A percentile compares a stretch with the other conserved stretches of the same genome.
phyloP scores from a whole-genome alignment of 371 early-diverging fungal genomes.

The Batkoa obscura region DNA sequence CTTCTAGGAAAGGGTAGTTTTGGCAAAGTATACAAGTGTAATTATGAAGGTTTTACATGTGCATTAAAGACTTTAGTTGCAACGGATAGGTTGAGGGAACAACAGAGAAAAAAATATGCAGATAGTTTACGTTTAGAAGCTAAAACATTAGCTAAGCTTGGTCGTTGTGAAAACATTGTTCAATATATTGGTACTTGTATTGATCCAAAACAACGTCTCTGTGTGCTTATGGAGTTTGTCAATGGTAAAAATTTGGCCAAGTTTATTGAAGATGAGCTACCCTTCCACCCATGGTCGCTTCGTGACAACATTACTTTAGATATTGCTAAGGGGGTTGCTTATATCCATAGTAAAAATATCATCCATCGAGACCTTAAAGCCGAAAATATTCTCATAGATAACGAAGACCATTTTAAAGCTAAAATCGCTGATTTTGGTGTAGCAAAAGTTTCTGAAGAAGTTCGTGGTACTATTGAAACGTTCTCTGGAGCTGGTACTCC shows the following conservation, averaged over 20 bases:
- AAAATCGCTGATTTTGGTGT: slow-evolving; percentile 82
- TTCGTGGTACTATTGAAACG: slow-evolving; percentile 5
- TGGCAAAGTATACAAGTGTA: slow-evolving; percentile 4
- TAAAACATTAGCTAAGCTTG: slow-evolving; percentile 1
- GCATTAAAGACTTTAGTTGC: slow-evolving; percentile 3
- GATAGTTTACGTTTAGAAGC: slow-evolving; percentile 3
- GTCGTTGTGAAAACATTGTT: slow-evolving; percentile 2
- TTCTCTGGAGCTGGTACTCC: slow-evolving; percentile 4
- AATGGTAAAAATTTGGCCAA: slow-evolving; percentile 4
- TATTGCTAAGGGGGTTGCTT: slow-evolving; percentile 61
- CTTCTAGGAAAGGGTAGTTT: slow-evolving; percentile 3
- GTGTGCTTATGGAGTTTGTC: slow-evolving; percentile 5
- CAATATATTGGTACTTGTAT: slow-evolving; percentile 4
- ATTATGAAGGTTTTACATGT: background rate
- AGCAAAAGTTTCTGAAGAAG: slow-evolving; percentile 42
- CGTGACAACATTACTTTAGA: slow-evolving; percentile 30
- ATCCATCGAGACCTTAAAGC: slow-evolving; percentile 87
- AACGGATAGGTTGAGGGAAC: background rate
- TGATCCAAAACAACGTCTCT: slow-evolving; percentile 1
- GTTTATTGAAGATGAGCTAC: slow-evolving; percentile 5
- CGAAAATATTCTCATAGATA: slow-evolving; percentile 62
- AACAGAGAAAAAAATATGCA: slow-evolving; percentile 2
- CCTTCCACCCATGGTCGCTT: slow-evolving; percentile 3
- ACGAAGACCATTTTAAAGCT: slow-evolving; percentile 29
- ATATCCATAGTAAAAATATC: slow-evolving; percentile 65